These are phyloP conservation scores for Meredithiella fracta DNA, from an alignment of 2,329 filamentous ascomycete species.

Conservation along the genomic window DNA sequence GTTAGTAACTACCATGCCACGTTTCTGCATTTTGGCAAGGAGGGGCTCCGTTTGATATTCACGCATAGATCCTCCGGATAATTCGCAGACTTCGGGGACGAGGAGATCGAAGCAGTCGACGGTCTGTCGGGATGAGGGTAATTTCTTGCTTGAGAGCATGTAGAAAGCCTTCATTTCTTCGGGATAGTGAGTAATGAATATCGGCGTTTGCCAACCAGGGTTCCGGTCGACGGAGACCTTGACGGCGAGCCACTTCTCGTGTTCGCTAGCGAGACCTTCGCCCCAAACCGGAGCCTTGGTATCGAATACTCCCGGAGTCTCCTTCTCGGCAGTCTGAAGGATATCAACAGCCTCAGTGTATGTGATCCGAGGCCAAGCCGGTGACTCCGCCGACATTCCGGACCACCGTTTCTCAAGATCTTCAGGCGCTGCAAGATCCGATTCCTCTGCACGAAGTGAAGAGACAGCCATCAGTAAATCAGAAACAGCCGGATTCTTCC, in stretches of 20 bases:
- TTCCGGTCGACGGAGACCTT: slow-evolving; percentile 36
- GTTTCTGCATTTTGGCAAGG: slow-evolving; percentile 51
- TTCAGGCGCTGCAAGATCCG: slow-evolving; percentile 23
- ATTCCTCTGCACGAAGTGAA: slow-evolving; percentile 3
- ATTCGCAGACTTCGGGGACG: slow-evolving; percentile 70
- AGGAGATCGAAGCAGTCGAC: slow-evolving; percentile 85
- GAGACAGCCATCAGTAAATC: slow-evolving; percentile 24
- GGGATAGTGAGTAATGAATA: slow-evolving; percentile 94
- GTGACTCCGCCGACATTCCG: slow-evolving; percentile 35
- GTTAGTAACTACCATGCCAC: slow-evolving; percentile 39
- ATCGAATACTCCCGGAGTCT: slow-evolving; percentile 36
- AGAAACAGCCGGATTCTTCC: slow-evolving; percentile 29
- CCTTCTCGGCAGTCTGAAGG: slow-evolving; percentile 39
- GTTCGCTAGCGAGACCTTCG: slow-evolving; percentile 67
- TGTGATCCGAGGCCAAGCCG: slow-evolving; percentile 61
- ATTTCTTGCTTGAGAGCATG: slow-evolving; percentile 23
- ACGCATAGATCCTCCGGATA: slow-evolving; percentile 78
- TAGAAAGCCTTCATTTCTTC: slow-evolving; percentile 78
- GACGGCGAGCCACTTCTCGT: slow-evolving; percentile 74
- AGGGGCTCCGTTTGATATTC: slow-evolving; percentile 59
- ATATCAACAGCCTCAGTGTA: slow-evolving; percentile 62
- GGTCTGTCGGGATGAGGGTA: slow-evolving; percentile 28
- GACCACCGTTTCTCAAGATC: slow-evolving; percentile 55
- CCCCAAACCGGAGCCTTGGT: slow-evolving; percentile 51
- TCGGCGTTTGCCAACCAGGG: slow-evolving; percentile 39